Conservation (phyloP, 2,329 filamentous ascomycete genomes). For the Didymella pinodella region DNA sequence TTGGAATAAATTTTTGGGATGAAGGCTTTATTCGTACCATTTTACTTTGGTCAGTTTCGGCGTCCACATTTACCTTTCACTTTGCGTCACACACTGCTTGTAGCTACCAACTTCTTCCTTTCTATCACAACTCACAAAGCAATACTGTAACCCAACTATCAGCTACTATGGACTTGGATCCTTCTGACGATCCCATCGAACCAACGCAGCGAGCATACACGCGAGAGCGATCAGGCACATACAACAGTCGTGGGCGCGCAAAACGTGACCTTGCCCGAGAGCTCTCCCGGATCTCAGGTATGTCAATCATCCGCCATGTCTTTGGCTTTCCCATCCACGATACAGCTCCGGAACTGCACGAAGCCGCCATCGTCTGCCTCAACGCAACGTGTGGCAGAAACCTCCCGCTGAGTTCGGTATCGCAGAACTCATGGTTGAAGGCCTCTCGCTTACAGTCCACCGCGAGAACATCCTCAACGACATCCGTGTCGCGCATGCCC, state of each 20-base stretch:
- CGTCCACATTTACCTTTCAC: too few species aligned
- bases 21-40: too few species aligned
- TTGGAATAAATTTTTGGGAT: too few species aligned
- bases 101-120: too few species aligned
- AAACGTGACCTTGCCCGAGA: background rate
- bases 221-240: background rate
- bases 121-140: too few species aligned
- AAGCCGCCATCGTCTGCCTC: conserved; percentile 19
- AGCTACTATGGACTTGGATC: background rate
- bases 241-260: background rate
- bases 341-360: background rate
- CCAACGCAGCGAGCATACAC: background rate
- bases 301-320: background rate
- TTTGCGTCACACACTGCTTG: too few species aligned
- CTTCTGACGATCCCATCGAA: background rate
- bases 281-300: background rate
- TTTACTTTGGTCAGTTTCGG: too few species aligned
- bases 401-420: conserved; percentile 29
- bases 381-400: conserved; percentile 29
- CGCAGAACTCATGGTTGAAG: conserved; percentile 20
- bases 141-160: too few species aligned
- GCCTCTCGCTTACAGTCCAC: conserved; percentile 2
- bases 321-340: background rate
- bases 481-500: background rate
- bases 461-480: conserved; percentile 7